Conservation (phyloP, 176 grass and related monocot species). For the Juncus effusus region DNA sequence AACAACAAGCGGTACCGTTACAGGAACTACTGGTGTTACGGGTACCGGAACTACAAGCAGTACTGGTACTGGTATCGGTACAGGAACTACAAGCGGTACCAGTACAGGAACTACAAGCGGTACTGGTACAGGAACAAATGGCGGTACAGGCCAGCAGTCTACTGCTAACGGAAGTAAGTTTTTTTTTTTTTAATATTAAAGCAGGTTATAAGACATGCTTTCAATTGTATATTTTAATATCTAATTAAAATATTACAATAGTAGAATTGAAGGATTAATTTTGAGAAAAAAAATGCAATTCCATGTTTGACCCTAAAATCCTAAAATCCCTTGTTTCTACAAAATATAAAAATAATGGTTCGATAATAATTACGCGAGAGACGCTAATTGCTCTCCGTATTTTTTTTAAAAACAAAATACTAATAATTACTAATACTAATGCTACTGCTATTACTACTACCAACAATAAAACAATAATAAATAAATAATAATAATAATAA, state of each 20-base stretch:
- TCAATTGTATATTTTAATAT: background rate
- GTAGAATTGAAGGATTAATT: background rate
- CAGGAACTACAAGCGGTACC: background rate
- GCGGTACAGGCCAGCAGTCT: background rate
- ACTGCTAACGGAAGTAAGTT: background rate
- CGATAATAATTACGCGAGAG: background rate
- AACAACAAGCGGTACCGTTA: background rate
- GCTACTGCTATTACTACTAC: too few species aligned
- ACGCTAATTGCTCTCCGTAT: too few species aligned
- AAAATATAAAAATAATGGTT: background rate
- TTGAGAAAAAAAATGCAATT: background rate
- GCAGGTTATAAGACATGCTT: background rate
- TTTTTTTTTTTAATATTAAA: background rate
- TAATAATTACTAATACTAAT: too few species aligned
- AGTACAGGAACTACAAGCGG: background rate
- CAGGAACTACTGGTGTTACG: background rate
- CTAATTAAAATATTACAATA: background rate
- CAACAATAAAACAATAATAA: too few species aligned
- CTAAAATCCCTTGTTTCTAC: background rate
- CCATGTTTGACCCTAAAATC: background rate
- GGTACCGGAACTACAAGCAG: background rate
- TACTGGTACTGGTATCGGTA: too few species aligned
- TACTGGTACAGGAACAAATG: background rate
- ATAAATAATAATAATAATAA: too few species aligned
- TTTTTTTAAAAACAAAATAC: too few species aligned